phyloP scores from a whole-genome alignment of 176 grass and related monocot species.

The Otatea glauca region DNA sequence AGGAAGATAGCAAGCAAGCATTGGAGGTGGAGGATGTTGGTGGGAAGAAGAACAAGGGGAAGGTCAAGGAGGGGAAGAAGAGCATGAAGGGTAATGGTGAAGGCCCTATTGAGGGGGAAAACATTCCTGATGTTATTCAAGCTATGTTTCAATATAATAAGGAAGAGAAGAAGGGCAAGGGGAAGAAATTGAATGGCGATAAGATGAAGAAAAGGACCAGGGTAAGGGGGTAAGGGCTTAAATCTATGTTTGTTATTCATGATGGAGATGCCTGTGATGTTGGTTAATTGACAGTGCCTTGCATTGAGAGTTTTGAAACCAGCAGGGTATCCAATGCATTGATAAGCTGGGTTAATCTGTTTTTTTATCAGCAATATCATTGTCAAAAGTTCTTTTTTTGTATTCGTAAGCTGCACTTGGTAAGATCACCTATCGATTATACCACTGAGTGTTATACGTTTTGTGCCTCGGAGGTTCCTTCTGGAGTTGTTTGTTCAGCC shows the following conservation, averaged over 20 bases:
- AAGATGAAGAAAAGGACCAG: slow-evolving; percentile 53
- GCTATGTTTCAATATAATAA: not conserved
- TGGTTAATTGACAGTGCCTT: not conserved
- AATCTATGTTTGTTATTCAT: slow-evolving; percentile 15
- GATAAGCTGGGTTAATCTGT: slow-evolving; percentile 8
- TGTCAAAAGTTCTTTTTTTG: slow-evolving; percentile 10
- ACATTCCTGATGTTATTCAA: not conserved
- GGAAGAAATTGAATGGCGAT: slow-evolving; percentile 31
- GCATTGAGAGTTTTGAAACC: not conserved
- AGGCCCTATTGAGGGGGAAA: not conserved
- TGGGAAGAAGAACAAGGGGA: slow-evolving; percentile 27
- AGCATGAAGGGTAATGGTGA: slow-evolving; percentile 20
- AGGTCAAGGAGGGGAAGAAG: slow-evolving; percentile 40
- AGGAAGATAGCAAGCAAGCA: not conserved
- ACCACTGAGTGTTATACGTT: slow-evolving; percentile 1
- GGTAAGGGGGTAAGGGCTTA: slow-evolving; percentile 42
- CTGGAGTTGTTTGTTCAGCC: slow-evolving; percentile 33
- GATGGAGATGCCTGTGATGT: not conserved
- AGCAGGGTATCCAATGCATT: not conserved
- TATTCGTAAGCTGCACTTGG: slow-evolving; percentile 12
- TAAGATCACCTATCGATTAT: not conserved
- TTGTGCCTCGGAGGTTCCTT: not conserved
- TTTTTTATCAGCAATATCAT: not conserved
- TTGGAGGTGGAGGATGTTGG: not conserved
- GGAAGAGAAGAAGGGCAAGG: slow-evolving; percentile 49